These are phyloP conservation scores for Bruguiera parviflora DNA, from an alignment of 345 rosid species.

Conservation along the genomic window DNA sequence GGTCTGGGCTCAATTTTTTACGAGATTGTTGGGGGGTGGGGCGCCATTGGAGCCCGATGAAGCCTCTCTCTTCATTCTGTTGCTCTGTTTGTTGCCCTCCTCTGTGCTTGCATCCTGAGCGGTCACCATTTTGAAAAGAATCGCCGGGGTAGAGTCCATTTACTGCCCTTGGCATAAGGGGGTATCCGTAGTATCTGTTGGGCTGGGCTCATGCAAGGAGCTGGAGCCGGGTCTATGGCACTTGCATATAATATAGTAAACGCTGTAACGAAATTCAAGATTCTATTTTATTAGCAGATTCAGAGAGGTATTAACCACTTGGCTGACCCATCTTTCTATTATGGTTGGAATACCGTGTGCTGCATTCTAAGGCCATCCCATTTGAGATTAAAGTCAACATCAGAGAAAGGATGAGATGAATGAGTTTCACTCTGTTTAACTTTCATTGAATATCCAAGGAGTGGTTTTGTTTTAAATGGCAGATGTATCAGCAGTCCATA, in stretches of 20 bases:
- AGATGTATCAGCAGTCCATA: too few species aligned
- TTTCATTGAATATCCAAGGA: too few species aligned
- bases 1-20: slow-evolving; percentile 20
- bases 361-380: too few species aligned
- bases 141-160: slow-evolving; percentile 76
- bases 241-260: slow-evolving; percentile 79
- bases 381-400: too few species aligned
- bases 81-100: slow-evolving; percentile 63
- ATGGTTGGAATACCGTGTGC: too few species aligned
- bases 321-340: too few species aligned
- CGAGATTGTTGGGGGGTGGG: slow-evolving; percentile 2
- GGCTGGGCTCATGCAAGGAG: slow-evolving; percentile 94
- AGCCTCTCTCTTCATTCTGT: slow-evolving; percentile 44
- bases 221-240: slow-evolving; percentile 60
- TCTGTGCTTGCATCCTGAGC: slow-evolving; percentile 63
- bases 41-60: slow-evolving; percentile 30
- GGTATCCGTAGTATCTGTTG: slow-evolving; percentile 69
- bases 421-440: too few species aligned
- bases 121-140: slow-evolving; percentile 66
- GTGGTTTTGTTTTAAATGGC: too few species aligned
- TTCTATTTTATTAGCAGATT: neutral
- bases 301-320: too few species aligned
- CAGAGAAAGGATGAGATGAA: too few species aligned
- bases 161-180: slow-evolving; percentile 61
- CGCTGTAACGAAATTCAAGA: neutral